These are phyloP conservation scores for Thalassiosira livingstoniorum DNA, from an alignment of 352 stramenopile genomes.

Conservation along the genomic window DNA sequence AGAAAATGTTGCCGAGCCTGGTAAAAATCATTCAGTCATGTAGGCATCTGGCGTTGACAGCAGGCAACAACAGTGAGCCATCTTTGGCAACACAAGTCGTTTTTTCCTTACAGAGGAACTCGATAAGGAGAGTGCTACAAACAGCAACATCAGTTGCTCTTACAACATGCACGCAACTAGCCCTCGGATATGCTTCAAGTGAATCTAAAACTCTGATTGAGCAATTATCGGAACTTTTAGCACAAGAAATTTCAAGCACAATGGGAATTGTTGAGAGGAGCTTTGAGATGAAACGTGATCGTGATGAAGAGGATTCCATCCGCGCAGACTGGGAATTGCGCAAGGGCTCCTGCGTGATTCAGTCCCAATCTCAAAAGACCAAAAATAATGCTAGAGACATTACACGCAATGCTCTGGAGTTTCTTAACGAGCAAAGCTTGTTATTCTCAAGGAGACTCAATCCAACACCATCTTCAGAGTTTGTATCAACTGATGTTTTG, in stretches of 20 bases:
- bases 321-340: constrained; percentile 43
- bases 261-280: constrained; percentile 37
- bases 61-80: constrained; percentile 16
- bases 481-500: background rate
- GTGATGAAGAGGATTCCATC: constrained; percentile 32
- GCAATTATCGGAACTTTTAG: constrained; percentile 40
- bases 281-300: constrained; percentile 13
- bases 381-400: constrained; percentile 5
- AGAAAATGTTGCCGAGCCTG: constrained; percentile 49
- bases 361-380: constrained; percentile 17
- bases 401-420: constrained; percentile 23
- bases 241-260: constrained; percentile 51
- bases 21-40: constrained; percentile 41
- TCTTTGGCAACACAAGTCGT: constrained; percentile 24
- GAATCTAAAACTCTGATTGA: constrained; percentile 33
- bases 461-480: constrained; percentile 18
- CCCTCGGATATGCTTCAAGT: constrained; percentile 5
- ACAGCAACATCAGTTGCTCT: constrained; percentile 45
- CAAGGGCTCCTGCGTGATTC: constrained; percentile 24
- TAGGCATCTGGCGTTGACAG: constrained; percentile 28
- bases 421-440: constrained; percentile 30
- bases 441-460: constrained; percentile 39
- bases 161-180: constrained; percentile 31
- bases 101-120: constrained; percentile 35
- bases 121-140: constrained; percentile 39